A percentile compares a stretch with the other conserved stretches of the same genome.
These are phyloP conservation scores for Aspergillus saccharolyticus DNA, from an alignment of 495 filamentous ascomycete genomes.

Conservation along the genomic window DNA sequence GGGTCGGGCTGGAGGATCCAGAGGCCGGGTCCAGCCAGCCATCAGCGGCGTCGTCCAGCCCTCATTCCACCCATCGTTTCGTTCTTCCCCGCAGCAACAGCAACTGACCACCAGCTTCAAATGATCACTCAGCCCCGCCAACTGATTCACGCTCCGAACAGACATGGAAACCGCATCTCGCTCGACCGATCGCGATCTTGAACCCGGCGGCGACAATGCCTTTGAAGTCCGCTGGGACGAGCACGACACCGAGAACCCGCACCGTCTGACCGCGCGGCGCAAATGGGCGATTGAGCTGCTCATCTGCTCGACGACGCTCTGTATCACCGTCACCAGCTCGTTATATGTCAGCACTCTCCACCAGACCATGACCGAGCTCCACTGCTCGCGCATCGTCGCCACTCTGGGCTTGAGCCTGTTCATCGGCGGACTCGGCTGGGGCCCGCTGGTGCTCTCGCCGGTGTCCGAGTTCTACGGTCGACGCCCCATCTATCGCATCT, in stretches of 20 bases:
- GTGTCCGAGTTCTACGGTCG: conserved; percentile 74
- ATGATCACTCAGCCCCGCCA: too few species aligned
- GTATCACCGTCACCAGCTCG: conserved; percentile 47
- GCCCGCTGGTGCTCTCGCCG: conserved; percentile 59
- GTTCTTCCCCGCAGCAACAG: not conserved
- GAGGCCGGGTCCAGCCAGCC: not conserved
- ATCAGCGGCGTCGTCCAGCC: not conserved
- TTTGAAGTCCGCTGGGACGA: not conserved
- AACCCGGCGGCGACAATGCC: not conserved
- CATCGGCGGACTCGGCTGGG: conserved; percentile 57
- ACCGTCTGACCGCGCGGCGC: not conserved
- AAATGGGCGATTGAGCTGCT: not conserved
- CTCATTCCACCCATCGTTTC: not conserved
- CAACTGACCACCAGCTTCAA: too few species aligned
- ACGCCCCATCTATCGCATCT: conserved; percentile 67
- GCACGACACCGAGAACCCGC: not conserved
- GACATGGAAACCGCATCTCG: not conserved
- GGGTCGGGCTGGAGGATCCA: not conserved
- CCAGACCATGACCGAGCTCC: conserved; percentile 65
- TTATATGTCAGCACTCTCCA: conserved; percentile 74
- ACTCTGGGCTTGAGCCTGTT: conserved; percentile 69
- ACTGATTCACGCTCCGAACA: not conserved
- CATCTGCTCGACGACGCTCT: not conserved
- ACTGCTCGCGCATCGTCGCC: conserved; percentile 54
- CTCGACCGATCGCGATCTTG: not conserved